These are phyloP conservation scores for Boletus reticulatus DNA, from an alignment of 768 basidiomycete species.

Conservation along the genomic window DNA sequence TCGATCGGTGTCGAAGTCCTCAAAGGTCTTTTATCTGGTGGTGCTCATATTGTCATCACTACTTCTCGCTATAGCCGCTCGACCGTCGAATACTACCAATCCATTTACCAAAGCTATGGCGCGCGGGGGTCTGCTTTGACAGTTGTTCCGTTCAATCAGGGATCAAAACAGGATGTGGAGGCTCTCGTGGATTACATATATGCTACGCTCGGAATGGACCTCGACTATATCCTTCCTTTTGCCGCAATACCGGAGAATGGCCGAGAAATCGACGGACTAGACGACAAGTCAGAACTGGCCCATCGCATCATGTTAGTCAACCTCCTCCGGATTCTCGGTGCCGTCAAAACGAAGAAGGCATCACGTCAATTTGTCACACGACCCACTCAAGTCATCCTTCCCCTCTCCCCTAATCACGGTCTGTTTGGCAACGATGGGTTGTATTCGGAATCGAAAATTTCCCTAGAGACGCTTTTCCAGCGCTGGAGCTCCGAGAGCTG, in stretches of 20 bases:
- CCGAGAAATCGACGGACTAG: conserved; percentile 94
- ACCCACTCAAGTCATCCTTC: conserved; percentile 97
- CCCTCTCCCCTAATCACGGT: conserved; percentile 97
- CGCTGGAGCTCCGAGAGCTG: conserved; percentile 98
- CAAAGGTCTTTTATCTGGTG: conserved; percentile 94
- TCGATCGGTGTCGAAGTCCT: conserved; percentile 98
- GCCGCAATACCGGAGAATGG: conserved; percentile 99
- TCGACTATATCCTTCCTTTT: conserved; percentile 98
- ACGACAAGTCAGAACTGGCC: conserved; percentile 96
- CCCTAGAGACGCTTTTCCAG: conserved; percentile 96
- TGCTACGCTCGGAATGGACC: conserved; percentile 89
- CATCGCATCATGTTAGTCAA: conserved; percentile 99
- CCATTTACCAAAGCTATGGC: conserved; percentile 93
- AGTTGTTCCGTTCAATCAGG: conserved; percentile 99
- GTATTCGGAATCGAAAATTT: conserved; percentile 98
- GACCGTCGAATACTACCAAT: conserved; percentile 97
- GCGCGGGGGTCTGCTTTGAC: conserved; percentile 95
- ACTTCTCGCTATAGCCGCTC: conserved; percentile 96
- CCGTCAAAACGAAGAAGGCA: conserved; percentile 98
- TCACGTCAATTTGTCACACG: conserved; percentile 95
- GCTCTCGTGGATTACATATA: conserved; percentile 99
- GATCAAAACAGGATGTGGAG: conserved; percentile 97
- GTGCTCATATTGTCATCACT: conserved; percentile 95
- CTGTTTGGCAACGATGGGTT: conserved; percentile 97
- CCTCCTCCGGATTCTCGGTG: conserved; percentile 91